These are phyloP conservation scores for Lentinula edodes DNA, from an alignment of 768 basidiomycete species.

Conservation along the genomic window DNA sequence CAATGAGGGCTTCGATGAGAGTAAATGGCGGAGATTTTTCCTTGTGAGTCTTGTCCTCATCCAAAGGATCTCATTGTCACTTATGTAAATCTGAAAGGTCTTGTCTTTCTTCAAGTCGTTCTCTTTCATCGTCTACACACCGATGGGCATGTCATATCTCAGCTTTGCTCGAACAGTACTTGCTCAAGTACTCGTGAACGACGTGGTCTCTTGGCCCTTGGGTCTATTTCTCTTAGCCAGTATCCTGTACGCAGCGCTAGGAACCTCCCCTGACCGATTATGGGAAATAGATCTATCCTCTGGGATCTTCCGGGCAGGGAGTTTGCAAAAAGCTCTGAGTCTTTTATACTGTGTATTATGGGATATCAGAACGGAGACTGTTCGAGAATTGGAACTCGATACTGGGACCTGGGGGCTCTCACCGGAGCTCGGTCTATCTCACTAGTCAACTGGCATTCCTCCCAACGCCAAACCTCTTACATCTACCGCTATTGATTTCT, in stretches of 20 bases:
- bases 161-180: constrained; percentile 4
- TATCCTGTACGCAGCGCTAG: constrained; percentile 22
- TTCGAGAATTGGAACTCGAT: constrained; percentile 3
- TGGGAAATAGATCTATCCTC: constrained; percentile 21
- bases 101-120: not conserved
- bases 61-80: not conserved
- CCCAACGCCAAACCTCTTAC: not conserved
- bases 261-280: constrained; percentile 16
- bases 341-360: not conserved
- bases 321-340: constrained; percentile 11
- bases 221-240: constrained; percentile 22
- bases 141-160: not conserved
- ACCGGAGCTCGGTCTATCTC: constrained; percentile 7
- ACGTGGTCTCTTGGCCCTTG: constrained; percentile 22
- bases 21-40: not conserved
- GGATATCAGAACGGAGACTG: not conserved
- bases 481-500: constrained; percentile 5
- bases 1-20: not conserved
- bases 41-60: not conserved
- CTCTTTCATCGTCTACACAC: not conserved
- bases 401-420: too few relatives aligned
- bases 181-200: constrained; percentile 23
- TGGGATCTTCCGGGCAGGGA: constrained; percentile 17
- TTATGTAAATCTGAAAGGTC: not conserved
- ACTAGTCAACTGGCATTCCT: not conserved